These are phyloP conservation scores for Arthrobotrys entomopaga DNA, from an alignment of 2,329 filamentous ascomycete species.

Conservation along the genomic window DNA sequence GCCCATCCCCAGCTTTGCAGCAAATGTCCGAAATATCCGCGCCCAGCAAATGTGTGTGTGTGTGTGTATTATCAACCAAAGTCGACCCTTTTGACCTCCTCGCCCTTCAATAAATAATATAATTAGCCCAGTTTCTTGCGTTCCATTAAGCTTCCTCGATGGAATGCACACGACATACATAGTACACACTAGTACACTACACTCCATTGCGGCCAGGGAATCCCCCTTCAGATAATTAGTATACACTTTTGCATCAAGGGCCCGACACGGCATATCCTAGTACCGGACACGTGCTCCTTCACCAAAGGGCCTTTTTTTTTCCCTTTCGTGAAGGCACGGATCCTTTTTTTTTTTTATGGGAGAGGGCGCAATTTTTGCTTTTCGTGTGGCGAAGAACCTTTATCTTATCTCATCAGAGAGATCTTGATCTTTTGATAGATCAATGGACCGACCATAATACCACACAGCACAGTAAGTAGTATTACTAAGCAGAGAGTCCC, in stretches of 20 bases:
- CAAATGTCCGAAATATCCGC: no score
- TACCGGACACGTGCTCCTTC: conserved; percentile 42
- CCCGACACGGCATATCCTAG: conserved; percentile 14
- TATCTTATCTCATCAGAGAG: conserved; percentile 54
- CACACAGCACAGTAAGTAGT: no score
- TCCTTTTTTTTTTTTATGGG: no score
- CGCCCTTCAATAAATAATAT: no score
- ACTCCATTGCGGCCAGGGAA: conserved; percentile 9
- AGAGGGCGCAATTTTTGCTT: conserved; percentile 33
- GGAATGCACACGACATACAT: conserved; percentile 1
- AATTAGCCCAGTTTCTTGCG: neutral
- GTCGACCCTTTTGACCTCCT: no score
- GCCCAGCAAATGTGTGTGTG: no score
- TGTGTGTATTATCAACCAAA: no score
- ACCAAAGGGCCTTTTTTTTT: conserved; percentile 24
- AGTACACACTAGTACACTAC: neutral
- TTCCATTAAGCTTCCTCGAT: neutral
- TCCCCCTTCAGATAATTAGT: neutral
- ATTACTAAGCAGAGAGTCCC: conserved; percentile 34
- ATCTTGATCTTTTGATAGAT: conserved; percentile 38
- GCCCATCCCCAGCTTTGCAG: no score
- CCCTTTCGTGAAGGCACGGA: conserved; percentile 30
- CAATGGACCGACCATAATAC: no score
- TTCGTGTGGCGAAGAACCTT: conserved; percentile 10
- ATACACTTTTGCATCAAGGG: neutral